Conservation (phyloP, 345 rosid species). For the Cardamine chenopodiifolia region DNA sequence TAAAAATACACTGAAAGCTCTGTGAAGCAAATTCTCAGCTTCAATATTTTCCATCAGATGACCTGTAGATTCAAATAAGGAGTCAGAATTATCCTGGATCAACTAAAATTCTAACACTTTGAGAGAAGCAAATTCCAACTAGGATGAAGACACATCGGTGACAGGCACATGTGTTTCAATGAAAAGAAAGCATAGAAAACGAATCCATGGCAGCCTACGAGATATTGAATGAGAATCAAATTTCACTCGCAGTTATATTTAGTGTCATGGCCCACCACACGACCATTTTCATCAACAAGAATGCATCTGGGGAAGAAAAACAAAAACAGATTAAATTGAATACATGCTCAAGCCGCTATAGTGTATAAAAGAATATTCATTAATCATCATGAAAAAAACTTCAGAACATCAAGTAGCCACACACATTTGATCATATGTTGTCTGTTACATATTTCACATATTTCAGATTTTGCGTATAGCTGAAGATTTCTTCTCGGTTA, state of each 20-base stretch:
- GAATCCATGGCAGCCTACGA: neutral
- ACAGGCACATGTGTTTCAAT: neutral
- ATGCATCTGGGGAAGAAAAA: conserved; percentile 69
- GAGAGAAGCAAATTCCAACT: neutral
- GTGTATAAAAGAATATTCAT: neutral
- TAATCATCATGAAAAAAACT: neutral
- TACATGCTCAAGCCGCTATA: neutral
- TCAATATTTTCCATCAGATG: conserved; percentile 95
- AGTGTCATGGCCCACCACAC: conserved; percentile 77
- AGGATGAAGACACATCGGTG: neutral
- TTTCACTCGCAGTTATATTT: conserved; percentile 77
- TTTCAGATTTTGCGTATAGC: neutral
- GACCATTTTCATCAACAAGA: conserved; percentile 81
- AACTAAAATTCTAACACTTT: conserved; percentile 5
- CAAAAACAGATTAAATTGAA: neutral
- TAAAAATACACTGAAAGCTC: conserved; percentile 97
- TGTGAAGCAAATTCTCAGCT: conserved; percentile 75
- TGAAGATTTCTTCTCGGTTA: neutral
- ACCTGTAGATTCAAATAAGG: conserved; percentile 54
- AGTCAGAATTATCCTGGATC: neutral
- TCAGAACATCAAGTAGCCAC: conserved; percentile 1
- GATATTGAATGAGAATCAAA: neutral
- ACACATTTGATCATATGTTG: neutral
- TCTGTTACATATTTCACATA: neutral
- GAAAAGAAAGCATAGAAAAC: neutral